These are phyloP conservation scores for Simplicillium sp. DNA, from an alignment of 2,329 filamentous ascomycete species.

Conservation along the genomic window DNA sequence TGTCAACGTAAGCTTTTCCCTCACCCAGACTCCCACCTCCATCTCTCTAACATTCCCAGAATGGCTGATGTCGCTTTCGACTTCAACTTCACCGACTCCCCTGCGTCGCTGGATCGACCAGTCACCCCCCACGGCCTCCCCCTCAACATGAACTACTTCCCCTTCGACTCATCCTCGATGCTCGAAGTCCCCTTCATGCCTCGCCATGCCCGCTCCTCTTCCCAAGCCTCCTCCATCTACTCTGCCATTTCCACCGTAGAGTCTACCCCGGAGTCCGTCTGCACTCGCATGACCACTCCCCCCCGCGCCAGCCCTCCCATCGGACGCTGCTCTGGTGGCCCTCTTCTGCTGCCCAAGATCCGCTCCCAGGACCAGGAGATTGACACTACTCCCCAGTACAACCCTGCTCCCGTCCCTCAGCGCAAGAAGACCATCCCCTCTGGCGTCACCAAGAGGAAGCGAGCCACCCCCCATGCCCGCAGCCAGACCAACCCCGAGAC, in stretches of 20 bases:
- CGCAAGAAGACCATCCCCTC: conserved; percentile 5
- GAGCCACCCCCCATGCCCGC: conserved; percentile 41
- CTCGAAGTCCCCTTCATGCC: conserved; percentile 44
- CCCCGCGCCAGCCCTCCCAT: conserved; percentile 57
- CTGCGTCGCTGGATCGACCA: conserved; percentile 20
- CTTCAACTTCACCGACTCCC: conserved; percentile 40
- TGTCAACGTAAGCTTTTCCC: conserved; percentile 24
- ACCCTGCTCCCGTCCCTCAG: conserved; percentile 23
- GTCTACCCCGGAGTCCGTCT: conserved; percentile 53
- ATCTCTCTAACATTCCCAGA: neutral
- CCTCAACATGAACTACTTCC: conserved; percentile 27
- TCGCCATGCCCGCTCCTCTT: conserved; percentile 53
- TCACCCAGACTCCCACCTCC: neutral
- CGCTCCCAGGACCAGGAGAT: conserved; percentile 74
- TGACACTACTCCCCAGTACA: conserved; percentile 37
- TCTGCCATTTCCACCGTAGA: conserved; percentile 44
- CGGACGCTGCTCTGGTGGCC: conserved; percentile 64
- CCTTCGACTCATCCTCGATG: conserved; percentile 43
- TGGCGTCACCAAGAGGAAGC: conserved; percentile 11
- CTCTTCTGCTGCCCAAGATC: conserved; percentile 76
- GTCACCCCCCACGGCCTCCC: conserved; percentile 14
- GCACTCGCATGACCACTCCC: conserved; percentile 61
- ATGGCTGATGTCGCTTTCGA: conserved; percentile 41
- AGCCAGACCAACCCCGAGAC: conserved; percentile 55
- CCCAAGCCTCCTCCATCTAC: conserved; percentile 59